These are phyloP conservation scores for Globisporangium viniferum DNA, from an alignment of 352 stramenopile species.

Conservation along the genomic window DNA sequence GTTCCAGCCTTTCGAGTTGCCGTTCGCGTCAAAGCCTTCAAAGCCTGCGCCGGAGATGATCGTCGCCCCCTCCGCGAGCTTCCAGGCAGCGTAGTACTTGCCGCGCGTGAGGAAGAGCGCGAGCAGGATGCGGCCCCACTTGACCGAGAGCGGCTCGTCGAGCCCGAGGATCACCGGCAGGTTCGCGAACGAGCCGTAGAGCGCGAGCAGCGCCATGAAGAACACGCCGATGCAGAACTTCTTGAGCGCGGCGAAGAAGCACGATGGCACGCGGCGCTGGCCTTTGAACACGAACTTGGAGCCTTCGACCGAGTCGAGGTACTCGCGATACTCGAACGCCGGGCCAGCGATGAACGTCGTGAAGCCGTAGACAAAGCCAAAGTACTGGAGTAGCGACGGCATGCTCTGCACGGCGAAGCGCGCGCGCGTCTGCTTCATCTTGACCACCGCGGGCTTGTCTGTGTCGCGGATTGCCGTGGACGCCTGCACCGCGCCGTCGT, in stretches of 20 bases:
- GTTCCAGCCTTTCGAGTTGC: constrained; percentile 88
- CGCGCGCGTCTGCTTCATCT: constrained; percentile 27
- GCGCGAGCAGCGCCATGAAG: constrained; percentile 50
- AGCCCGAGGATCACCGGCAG: constrained; percentile 43
- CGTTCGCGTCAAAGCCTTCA: constrained; percentile 90
- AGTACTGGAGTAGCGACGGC: constrained; percentile 92
- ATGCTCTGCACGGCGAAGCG: constrained; percentile 67
- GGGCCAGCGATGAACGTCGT: constrained; percentile 94
- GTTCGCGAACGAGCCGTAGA: constrained; percentile 41
- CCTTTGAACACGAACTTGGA: constrained; percentile 44
- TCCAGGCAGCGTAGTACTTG: constrained; percentile 98
- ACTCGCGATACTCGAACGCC: constrained; percentile 94
- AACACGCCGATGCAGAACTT: constrained; percentile 52
- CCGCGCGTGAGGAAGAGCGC: constrained; percentile 88
- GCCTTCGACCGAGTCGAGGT: constrained; percentile 69
- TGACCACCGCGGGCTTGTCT: constrained; percentile 27
- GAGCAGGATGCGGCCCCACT: constrained; percentile 75
- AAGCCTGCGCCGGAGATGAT: constrained; percentile 88
- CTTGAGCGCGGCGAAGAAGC: constrained; percentile 29
- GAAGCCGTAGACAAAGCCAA: constrained; percentile 97
- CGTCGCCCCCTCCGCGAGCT: constrained; percentile 77
- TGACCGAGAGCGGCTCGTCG: constrained; percentile 59
- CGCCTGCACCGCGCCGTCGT: constrained; percentile 78
- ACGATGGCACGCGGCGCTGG: constrained; percentile 31
- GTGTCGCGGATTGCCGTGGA: constrained; percentile 25